Percentiles rank a stretch among this genome's conserved stretches.
Conservation (phyloP, 805 yeast genomes). For the Lipomyces lipofer region DNA sequence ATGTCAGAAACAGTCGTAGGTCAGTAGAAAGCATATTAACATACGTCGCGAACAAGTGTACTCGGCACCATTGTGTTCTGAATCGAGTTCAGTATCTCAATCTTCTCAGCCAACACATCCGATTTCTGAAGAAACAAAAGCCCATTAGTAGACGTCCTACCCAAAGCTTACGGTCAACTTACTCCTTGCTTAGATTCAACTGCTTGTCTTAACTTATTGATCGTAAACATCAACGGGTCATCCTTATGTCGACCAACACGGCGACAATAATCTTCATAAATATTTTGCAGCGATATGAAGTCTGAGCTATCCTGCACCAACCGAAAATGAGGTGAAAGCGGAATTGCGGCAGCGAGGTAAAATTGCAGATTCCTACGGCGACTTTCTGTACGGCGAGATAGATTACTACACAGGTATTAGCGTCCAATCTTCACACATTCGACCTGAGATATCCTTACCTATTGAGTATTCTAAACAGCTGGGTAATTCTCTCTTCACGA, state of each 20-base stretch:
- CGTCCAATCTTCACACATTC: background rate
- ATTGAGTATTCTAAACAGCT: conserved; percentile 84
- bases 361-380: conserved; percentile 82
- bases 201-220: conserved; percentile 85
- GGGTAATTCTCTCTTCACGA: conserved; percentile 92
- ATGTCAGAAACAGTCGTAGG: too few species aligned
- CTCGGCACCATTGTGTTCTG: conserved; percentile 86
- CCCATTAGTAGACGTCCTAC: background rate
- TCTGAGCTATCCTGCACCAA: conserved; percentile 79
- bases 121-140: conserved; percentile 76
- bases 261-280: conserved; percentile 86
- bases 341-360: conserved; percentile 88
- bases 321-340: conserved; percentile 91
- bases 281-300: conserved; percentile 72
- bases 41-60: conserved; percentile 66
- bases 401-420: conserved; percentile 49
- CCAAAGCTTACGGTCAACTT: background rate
- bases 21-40: too few species aligned
- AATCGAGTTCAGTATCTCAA: conserved; percentile 87
- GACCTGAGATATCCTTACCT: conserved; percentile 10
- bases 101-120: conserved; percentile 81
- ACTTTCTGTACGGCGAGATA: conserved; percentile 80
- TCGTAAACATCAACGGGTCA: conserved; percentile 83
- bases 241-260: conserved; percentile 73
- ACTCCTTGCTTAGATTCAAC: conserved; percentile 72